Evolutionary conservation across 768 basidiomycete species (phyloP).

Genomic region (Suillus decipiens): DNA sequence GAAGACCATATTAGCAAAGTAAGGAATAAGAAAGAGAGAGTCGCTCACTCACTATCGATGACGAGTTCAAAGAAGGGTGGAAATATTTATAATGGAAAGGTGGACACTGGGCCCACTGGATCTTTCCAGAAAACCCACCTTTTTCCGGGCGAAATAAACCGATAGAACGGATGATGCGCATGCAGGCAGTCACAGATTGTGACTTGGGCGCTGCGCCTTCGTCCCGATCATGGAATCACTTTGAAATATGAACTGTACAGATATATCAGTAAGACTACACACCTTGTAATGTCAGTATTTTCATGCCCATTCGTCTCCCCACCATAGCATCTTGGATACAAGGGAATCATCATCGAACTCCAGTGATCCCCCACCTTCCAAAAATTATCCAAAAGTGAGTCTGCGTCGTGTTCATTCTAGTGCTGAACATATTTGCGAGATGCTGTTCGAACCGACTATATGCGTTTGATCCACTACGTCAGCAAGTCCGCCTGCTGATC

Average conservation of each 20-base stretch:
- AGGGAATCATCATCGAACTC: not conserved
- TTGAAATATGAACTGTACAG: not conserved
- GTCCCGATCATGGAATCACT: not conserved
- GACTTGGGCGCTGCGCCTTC: slow-evolving; percentile 4
- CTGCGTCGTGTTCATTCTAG: not conserved
- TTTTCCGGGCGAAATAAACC: not conserved
- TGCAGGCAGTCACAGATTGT: slow-evolving; percentile 6
- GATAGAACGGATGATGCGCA: not conserved
- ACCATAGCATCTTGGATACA: not conserved
- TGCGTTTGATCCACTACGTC: not conserved
- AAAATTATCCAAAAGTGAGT: not conserved
- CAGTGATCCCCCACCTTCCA: not conserved
- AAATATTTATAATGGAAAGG: not conserved
- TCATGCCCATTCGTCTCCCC: not conserved
- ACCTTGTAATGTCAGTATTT: not conserved
- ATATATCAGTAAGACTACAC: not conserved
- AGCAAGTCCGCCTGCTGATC: not conserved
- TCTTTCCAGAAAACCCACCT: not conserved
- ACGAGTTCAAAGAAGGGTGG: not conserved
- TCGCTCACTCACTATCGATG: not conserved
- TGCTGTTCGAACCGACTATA: not conserved
- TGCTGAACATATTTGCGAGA: not conserved
- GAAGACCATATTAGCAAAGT: not conserved
- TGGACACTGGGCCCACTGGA: not conserved
- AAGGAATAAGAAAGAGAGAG: not conserved